A percentile compares a stretch with the other conserved stretches of the same genome.
Evolutionary conservation across 78 protist species (phyloP).

Genomic region (Protostelium mycophagum): DNA sequence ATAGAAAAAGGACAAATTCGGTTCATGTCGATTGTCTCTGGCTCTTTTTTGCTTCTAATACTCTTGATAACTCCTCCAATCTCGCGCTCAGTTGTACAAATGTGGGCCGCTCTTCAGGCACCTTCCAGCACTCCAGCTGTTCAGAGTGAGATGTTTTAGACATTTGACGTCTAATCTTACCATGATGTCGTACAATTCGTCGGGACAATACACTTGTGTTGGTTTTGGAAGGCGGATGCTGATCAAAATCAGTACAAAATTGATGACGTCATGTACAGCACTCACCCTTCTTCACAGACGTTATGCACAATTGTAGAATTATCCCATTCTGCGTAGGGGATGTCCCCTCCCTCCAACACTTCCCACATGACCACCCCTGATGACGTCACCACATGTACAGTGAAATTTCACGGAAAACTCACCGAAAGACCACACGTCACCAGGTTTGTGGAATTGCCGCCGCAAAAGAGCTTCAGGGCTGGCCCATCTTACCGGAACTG

Average conservation of each 20-base stretch:
- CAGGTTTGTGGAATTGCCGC: not conserved
- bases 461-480: not conserved
- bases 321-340: not conserved
- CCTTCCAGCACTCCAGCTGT: not conserved
- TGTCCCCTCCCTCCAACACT: not conserved
- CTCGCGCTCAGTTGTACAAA: not conserved
- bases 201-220: not conserved
- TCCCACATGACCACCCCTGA: not conserved
- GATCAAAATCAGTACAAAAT: not conserved
- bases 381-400: not conserved
- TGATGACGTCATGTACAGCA: not conserved
- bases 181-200: not conserved
- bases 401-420: not conserved
- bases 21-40: no score
- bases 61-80: no score
- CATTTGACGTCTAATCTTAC: not conserved
- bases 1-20: no score
- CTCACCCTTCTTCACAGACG: not conserved
- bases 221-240: not conserved
- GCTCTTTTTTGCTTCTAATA: no score
- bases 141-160: not conserved
- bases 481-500: not conserved
- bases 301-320: not conserved
- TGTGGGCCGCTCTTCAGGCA: not conserved
- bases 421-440: not conserved